Base-by-base conservation (phyloP, 495 filamentous ascomycete species). In the Bathelium albidoporum region DNA sequence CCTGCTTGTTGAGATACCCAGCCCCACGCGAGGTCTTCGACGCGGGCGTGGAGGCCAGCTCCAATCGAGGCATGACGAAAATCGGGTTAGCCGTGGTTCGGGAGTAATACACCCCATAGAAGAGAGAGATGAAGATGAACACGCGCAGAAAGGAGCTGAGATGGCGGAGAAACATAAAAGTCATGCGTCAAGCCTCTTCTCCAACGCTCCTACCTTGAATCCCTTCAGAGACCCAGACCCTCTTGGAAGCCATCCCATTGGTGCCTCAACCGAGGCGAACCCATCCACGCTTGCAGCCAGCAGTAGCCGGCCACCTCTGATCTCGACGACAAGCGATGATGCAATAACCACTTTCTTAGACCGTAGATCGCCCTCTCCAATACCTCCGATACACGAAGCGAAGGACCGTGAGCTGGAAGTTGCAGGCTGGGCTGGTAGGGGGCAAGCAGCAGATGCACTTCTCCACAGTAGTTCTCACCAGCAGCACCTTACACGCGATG, bases 121-220 rank as follows among this genome's bases (percentile, higher is more conserved):
- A n/a, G 87, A 90, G 73, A 79, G 81, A 0, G 91, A 95, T 44
- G 89, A 91, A 59, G 84, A 83, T 32, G 71, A 79, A 11, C 72
- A 71, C 26, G 79, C 79, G 36, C 49, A 26, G 16, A 55, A 74
- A 72, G 26, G 28, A 18, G 28, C 68, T 20, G 64, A 58, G 20
- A 69, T 64, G 44, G 64, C 69, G 1, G 69, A 72, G 58, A 59
- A 59, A 58, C 62, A 60, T 60, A 31, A 60, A 29, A 74, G 73
- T 18, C 65, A 70, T 1, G 49, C 49, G 62, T 70, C 29, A 74
- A 79, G 34, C 71, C 62, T 66, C 53, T 32, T n/a, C 29, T 61
- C 45, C 12, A 59, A 16, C 12, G 72, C 43, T 28, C 65, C 59
- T 52, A 72, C 58, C 65, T 62, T 43, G 2, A 74, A 78, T 63